Evolutionary conservation across 2,329 filamentous ascomycete genomes (phyloP).

Genomic region (Trichoderma semiorbis): DNA sequence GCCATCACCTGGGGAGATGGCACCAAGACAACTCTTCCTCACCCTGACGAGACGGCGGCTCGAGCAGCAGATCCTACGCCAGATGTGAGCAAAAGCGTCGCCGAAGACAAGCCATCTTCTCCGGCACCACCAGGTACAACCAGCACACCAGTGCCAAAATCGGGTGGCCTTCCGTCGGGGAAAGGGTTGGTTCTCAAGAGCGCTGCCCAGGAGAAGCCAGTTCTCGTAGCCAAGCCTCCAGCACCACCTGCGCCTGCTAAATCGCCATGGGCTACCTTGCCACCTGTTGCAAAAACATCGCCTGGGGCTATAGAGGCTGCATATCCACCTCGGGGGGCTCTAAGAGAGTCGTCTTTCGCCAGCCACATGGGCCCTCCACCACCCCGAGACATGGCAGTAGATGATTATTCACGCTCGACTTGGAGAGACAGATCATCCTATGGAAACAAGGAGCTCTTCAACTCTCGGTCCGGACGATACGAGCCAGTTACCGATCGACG

Average conservation of each 20-base stretch:
- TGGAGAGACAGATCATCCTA: slow-evolving; percentile 69
- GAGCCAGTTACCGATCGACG: slow-evolving; percentile 82
- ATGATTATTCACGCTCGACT: slow-evolving; percentile 82
- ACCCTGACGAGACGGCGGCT: slow-evolving; percentile 49
- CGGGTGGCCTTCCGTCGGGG: slow-evolving; percentile 47
- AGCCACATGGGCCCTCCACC: slow-evolving; percentile 53
- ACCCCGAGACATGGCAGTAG: slow-evolving; percentile 79
- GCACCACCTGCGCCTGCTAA: slow-evolving; percentile 68
- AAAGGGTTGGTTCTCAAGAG: slow-evolving; percentile 65
- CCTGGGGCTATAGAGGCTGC: slow-evolving; percentile 61
- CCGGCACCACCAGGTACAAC: slow-evolving; percentile 37
- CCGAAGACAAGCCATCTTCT: slow-evolving; percentile 44
- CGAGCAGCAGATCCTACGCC: slow-evolving; percentile 28
- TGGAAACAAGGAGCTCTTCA: slow-evolving; percentile 75
- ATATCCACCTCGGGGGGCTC: slow-evolving; percentile 44
- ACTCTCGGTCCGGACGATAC: slow-evolving; percentile 91
- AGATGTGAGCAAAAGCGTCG: slow-evolving; percentile 23
- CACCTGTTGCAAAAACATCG: slow-evolving; percentile 77
- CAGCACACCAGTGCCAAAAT: slow-evolving; percentile 42
- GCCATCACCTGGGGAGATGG: slow-evolving; percentile 86
- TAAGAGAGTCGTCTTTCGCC: slow-evolving; percentile 51
- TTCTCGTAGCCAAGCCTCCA: slow-evolving; percentile 69
- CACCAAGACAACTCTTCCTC: slow-evolving; percentile 73
- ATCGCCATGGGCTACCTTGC: slow-evolving; percentile 86
- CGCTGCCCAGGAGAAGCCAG: slow-evolving; percentile 63